Conservation (phyloP, 2,329 filamentous ascomycete species). For the Cordyceps fumosorosea region DNA sequence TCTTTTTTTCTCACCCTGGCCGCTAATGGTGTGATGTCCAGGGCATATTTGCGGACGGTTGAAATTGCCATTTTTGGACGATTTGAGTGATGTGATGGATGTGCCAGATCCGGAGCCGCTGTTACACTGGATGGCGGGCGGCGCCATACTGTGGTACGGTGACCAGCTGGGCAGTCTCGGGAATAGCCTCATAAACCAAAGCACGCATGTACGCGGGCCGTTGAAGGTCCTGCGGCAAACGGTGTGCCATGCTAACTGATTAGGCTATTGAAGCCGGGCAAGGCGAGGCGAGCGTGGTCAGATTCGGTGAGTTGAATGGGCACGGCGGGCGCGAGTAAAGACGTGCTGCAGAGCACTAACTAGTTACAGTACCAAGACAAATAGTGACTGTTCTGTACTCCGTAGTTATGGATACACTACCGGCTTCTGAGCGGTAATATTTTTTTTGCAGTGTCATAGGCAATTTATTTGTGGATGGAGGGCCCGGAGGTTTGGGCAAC, state of each 20-base stretch:
- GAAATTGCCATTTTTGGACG: neutral
- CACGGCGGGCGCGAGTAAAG: neutral
- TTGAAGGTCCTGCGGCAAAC: too few relatives aligned
- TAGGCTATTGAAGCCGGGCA: neutral
- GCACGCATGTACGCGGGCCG: neutral
- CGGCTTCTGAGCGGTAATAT: neutral
- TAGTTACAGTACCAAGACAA: too few relatives aligned
- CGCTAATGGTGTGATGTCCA: neutral
- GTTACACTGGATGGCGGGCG: neutral
- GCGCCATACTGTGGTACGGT: neutral
- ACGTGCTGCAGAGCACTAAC: too few relatives aligned
- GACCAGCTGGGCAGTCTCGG: neutral
- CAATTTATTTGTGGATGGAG: neutral
- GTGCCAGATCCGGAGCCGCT: neutral
- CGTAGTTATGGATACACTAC: too few relatives aligned
- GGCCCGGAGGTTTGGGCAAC: slow-evolving; percentile 5
- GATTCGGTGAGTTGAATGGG: neutral
- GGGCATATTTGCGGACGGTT: neutral
- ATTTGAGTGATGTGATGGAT: neutral
- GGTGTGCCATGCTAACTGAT: neutral
- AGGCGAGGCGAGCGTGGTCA: neutral
- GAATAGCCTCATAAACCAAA: neutral
- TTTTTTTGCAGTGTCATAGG: neutral
- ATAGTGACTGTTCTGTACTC: too few relatives aligned
- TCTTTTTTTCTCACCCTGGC: too few relatives aligned